Evolutionary conservation across 2,329 filamentous ascomycete species (phyloP).

Genomic region (Fusarium pseudocircinatum): DNA sequence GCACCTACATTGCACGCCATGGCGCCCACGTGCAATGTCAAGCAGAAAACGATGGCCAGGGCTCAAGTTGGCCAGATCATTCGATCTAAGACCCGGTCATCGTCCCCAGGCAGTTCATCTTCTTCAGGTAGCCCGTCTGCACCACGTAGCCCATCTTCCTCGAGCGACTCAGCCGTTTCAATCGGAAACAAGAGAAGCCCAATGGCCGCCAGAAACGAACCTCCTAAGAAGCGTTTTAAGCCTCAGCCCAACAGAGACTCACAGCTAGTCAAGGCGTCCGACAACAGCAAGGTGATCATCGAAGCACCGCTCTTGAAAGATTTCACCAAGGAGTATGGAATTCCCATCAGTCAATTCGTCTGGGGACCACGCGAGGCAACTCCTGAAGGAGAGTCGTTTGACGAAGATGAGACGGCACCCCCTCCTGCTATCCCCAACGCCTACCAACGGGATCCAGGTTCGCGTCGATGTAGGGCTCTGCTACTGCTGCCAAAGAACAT

Average conservation of each 20-base stretch:
- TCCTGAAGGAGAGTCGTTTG: constrained; percentile 5
- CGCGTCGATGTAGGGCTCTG: background rate
- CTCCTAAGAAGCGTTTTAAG: background rate
- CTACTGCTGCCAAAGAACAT: background rate
- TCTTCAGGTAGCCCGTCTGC: background rate
- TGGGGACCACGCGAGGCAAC: constrained; percentile 11
- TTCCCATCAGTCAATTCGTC: constrained; percentile 17
- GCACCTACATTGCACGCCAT: background rate
- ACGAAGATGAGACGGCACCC: constrained; percentile 27
- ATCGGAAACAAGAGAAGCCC: background rate
- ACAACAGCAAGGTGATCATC: background rate
- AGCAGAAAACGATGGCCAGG: background rate
- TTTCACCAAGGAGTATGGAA: constrained; percentile 17
- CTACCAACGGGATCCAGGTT: background rate
- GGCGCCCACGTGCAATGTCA: background rate
- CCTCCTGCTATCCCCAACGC: constrained; percentile 19
- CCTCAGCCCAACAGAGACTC: background rate
- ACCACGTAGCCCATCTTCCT: background rate
- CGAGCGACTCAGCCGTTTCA: background rate
- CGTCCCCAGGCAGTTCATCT: background rate
- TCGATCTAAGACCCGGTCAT: background rate
- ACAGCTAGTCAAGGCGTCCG: background rate
- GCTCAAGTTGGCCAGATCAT: background rate
- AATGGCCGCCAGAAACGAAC: background rate
- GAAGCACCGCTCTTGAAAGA: constrained; percentile 20